A percentile compares a stretch with the other conserved stretches of the same genome.
Conservation (phyloP, 176 grass and related monocot species). For the Triticum aestivum region IWGSC_CS_RefSeq_v2.1 NC_057813.1:29078061-29078560, state of each 20-base stretch:
- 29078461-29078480: not conserved
- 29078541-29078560: not conserved
- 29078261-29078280: not conserved
- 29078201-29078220: not conserved
- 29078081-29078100: too few relatives aligned
- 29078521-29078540: not conserved
- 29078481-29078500: conserved; percentile 12
- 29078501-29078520: conserved; percentile 10
- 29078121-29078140: too few relatives aligned
- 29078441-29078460: too few relatives aligned
- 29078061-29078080: too few relatives aligned
- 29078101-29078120: too few relatives aligned
- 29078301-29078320: not conserved
- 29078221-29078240: not conserved
- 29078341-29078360: not conserved
- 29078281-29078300: not conserved
- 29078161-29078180: not conserved
- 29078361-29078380: not conserved
- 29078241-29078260: not conserved
- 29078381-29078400: too few relatives aligned
- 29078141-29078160: too few relatives aligned
- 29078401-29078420: not conserved
- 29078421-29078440: not conserved
- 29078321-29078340: not conserved
- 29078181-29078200: not conserved